Percentiles rank a stretch among this genome's conserved stretches.
Evolutionary conservation across 2,329 filamentous ascomycete genomes (phyloP).

Genomic region (Ambrosiella cleistominuta): DNA sequence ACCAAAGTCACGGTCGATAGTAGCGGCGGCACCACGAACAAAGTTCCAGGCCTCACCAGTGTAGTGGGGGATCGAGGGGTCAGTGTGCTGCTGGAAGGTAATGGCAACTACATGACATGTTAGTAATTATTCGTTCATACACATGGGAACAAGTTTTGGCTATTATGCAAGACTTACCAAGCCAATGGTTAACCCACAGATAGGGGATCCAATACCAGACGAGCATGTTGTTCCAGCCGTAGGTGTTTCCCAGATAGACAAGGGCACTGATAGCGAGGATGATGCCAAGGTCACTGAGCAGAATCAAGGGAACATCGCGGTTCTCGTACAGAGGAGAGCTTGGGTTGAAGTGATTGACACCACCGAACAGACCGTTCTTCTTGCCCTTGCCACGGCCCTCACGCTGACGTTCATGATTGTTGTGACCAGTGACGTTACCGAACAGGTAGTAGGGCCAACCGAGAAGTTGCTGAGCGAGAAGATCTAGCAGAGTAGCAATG

Average conservation of each 20-base stretch:
- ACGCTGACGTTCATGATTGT: constrained; percentile 75
- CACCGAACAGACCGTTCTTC: constrained; percentile 58
- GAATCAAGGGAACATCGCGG: constrained; percentile 74
- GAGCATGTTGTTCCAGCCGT: constrained; percentile 68
- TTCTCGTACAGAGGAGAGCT: constrained; percentile 78
- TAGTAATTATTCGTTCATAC: not conserved
- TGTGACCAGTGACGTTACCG: constrained; percentile 88
- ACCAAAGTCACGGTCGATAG: constrained; percentile 92
- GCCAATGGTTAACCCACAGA: constrained; percentile 98
- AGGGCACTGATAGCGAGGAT: constrained; percentile 43
- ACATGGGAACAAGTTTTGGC: not conserved
- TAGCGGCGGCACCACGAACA: constrained; percentile 80
- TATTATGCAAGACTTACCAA: constrained; percentile 45
- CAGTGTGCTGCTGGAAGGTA: constrained; percentile 93
- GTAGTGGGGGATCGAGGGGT: constrained; percentile 88
- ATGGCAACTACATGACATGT: constrained; percentile 55
- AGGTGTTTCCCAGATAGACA: constrained; percentile 53
- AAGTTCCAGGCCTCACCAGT: constrained; percentile 75
- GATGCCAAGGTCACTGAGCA: constrained; percentile 72
- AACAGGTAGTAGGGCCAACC: constrained; percentile 89
- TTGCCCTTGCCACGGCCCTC: constrained; percentile 92
- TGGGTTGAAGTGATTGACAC: constrained; percentile 92
- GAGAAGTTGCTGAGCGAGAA: constrained; percentile 70
- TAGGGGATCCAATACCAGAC: constrained; percentile 96
- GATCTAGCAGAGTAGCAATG: constrained; percentile 54